phyloP scores from a whole-genome alignment of 192 early-diverging fungal genomes.

The Coemansia sp. region DNA sequence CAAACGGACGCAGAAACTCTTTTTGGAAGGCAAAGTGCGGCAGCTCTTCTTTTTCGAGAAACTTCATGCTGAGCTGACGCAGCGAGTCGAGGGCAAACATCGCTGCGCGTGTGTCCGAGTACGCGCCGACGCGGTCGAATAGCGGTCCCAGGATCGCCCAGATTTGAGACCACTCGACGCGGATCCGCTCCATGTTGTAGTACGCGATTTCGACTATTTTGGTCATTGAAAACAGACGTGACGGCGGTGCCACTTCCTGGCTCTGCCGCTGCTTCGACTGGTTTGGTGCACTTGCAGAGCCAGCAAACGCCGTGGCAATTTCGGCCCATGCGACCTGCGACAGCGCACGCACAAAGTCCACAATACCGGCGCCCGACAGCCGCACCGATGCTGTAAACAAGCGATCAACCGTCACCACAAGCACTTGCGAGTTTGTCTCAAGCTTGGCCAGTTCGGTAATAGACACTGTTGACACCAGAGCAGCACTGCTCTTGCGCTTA shows the following conservation, averaged over 20 bases:
- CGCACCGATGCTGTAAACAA: slow-evolving; percentile 79
- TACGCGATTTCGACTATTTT: slow-evolving; percentile 95
- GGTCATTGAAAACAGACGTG: slow-evolving; percentile 88
- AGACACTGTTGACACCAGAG: slow-evolving; percentile 68
- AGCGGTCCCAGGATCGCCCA: slow-evolving; percentile 82
- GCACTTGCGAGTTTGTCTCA: slow-evolving; percentile 64
- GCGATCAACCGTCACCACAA: slow-evolving; percentile 80
- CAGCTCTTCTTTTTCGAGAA: slow-evolving; percentile 92
- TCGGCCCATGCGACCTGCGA: slow-evolving; percentile 87
- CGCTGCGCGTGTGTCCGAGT: slow-evolving; percentile 78
- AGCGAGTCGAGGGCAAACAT: slow-evolving; percentile 90
- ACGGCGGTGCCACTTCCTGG: slow-evolving; percentile 33
- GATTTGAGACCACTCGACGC: slow-evolving; percentile 92
- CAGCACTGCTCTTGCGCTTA: slow-evolving; percentile 49
- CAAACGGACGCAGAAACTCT: slow-evolving; percentile 91
- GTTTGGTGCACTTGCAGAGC: background rate
- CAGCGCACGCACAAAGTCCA: slow-evolving; percentile 84
- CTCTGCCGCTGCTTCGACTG: background rate
- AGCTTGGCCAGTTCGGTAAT: slow-evolving; percentile 66
- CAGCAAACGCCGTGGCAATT: slow-evolving; percentile 51
- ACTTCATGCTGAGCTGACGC: slow-evolving; percentile 90
- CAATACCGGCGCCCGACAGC: slow-evolving; percentile 78
- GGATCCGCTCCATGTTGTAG: slow-evolving; percentile 96
- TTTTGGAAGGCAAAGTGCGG: slow-evolving; percentile 92
- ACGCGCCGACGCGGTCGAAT: slow-evolving; percentile 84